phyloP scores from a whole-genome alignment of 106 monocot species.

The Dioscorea dumetorum region DNA sequence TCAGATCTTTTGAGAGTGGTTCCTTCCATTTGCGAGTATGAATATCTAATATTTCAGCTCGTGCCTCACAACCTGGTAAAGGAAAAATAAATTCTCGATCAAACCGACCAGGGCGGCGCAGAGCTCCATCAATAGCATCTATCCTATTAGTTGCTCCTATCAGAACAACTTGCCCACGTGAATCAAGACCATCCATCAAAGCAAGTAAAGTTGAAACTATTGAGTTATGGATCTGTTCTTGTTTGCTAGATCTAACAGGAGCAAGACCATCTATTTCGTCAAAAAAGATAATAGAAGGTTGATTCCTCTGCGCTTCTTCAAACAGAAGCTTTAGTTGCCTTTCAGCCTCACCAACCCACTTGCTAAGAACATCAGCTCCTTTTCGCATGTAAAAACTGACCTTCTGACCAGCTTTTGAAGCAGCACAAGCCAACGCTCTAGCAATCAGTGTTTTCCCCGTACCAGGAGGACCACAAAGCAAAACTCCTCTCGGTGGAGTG shows the following conservation, averaged over 20 bases:
- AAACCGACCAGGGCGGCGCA: slow-evolving; percentile 94
- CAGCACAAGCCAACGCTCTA: slow-evolving; percentile 94
- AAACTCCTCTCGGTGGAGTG: slow-evolving; percentile 93
- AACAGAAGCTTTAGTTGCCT: slow-evolving; percentile 90
- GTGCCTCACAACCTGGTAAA: slow-evolving; percentile 86
- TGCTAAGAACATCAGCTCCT: slow-evolving; percentile 99
- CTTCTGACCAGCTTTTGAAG: slow-evolving; percentile 92
- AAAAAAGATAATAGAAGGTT: slow-evolving; percentile 98
- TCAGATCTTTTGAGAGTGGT: slow-evolving; percentile 77
- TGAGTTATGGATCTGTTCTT: slow-evolving; percentile 98
- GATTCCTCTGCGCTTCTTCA: slow-evolving; percentile 97
- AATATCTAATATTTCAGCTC: slow-evolving; percentile 90
- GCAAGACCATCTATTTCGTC: slow-evolving; percentile 99
- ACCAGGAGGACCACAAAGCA: slow-evolving; percentile 96
- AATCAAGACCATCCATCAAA: slow-evolving; percentile 98
- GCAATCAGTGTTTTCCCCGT: slow-evolving; percentile 98
- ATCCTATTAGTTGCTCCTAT: slow-evolving; percentile 98
- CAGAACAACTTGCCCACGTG: slow-evolving; percentile 95
- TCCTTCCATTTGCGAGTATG: slow-evolving; percentile 98
- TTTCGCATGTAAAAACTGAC: slow-evolving; percentile 99
- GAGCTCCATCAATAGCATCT: slow-evolving; percentile 96
- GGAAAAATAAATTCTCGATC: slow-evolving; percentile 96
- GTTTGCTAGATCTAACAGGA: slow-evolving; percentile 96
- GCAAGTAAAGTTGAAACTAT: slow-evolving; percentile 97
- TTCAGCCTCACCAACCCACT: slow-evolving; percentile 99